Evolutionary conservation across 2,329 filamentous ascomycete species (phyloP).

Genomic region (Capronia americana): DNA sequence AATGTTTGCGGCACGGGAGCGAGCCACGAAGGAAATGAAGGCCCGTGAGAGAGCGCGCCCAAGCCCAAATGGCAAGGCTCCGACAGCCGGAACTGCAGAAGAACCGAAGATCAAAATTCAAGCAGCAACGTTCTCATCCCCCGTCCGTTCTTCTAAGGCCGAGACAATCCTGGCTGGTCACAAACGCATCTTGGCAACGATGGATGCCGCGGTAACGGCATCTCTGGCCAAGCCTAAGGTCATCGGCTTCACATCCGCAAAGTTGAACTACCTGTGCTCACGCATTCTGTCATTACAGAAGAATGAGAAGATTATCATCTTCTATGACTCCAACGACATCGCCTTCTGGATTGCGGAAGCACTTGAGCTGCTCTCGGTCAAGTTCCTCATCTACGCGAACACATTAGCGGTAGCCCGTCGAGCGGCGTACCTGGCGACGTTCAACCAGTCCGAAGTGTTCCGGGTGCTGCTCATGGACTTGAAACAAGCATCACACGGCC

Average conservation of each 20-base stretch:
- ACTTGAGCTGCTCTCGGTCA: constrained; percentile 72
- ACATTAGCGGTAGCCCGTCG: constrained; percentile 66
- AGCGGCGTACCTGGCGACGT: constrained; percentile 77
- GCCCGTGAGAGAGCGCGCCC: constrained; percentile 24
- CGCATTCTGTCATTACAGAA: constrained; percentile 71
- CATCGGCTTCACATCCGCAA: constrained; percentile 82
- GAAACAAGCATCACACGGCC: constrained; percentile 83
- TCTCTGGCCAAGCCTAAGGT: constrained; percentile 65
- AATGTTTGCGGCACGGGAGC: constrained; percentile 40
- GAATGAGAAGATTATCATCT: constrained; percentile 85
- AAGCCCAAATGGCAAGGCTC: constrained; percentile 23
- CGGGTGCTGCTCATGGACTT: constrained; percentile 90
- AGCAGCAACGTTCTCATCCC: constrained; percentile 20
- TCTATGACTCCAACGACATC: constrained; percentile 87
- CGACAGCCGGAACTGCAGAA: constrained; percentile 25
- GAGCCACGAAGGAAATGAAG: constrained; percentile 32
- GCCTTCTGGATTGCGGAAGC: constrained; percentile 85
- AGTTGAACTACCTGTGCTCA: constrained; percentile 84
- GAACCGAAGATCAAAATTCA: constrained; percentile 37
- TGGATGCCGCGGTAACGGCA: constrained; percentile 57
- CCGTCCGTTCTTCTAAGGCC: constrained; percentile 8
- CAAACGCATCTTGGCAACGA: constrained; percentile 55
- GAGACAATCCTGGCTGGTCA: neutral
- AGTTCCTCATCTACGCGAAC: constrained; percentile 64
- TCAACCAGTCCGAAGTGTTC: constrained; percentile 72